These are phyloP conservation scores for Neurospora crassa DNA, from an alignment of 2,329 filamentous ascomycete species.

Conservation along the genomic window DNA sequence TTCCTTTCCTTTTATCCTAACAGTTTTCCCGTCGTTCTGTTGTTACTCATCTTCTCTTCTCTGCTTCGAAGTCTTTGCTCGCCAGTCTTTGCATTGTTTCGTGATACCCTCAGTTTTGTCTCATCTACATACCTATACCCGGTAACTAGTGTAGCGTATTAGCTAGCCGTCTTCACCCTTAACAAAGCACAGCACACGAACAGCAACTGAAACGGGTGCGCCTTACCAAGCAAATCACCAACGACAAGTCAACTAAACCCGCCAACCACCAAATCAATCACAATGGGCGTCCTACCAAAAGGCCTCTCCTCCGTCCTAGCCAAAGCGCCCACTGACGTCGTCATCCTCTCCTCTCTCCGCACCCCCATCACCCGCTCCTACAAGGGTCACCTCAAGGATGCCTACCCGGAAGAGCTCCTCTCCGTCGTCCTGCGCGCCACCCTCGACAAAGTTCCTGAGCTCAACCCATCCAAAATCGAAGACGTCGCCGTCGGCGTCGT, in stretches of 20 bases:
- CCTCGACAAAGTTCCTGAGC: slow-evolving; percentile 59
- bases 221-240: not conserved
- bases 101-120: not conserved
- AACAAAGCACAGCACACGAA: too few relatives aligned
- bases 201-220: too few relatives aligned
- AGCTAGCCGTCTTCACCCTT: not conserved
- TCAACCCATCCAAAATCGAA: slow-evolving; percentile 60
- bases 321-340: slow-evolving; percentile 71
- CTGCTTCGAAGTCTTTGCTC: not conserved
- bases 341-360: slow-evolving; percentile 83
- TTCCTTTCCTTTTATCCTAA: not conserved
- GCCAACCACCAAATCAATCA: not conserved
- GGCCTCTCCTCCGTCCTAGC: slow-evolving; percentile 68
- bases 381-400: slow-evolving; percentile 75
- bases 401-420: slow-evolving; percentile 85
- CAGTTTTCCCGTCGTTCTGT: not conserved
- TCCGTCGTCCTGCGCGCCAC: slow-evolving; percentile 57
- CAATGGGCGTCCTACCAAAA: slow-evolving; percentile 42
- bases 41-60: not conserved
- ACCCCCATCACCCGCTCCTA: slow-evolving; percentile 78
- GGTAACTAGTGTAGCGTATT: not conserved
- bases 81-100: not conserved
- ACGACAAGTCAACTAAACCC: not conserved
- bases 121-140: not conserved
- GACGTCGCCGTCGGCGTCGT: slow-evolving; percentile 85